Evolutionary conservation across 1,284 basidiomycete genomes (phyloP), one percentile per base, ranked within the genome.

Genomic region (Abortiporus biennis): DNA sequence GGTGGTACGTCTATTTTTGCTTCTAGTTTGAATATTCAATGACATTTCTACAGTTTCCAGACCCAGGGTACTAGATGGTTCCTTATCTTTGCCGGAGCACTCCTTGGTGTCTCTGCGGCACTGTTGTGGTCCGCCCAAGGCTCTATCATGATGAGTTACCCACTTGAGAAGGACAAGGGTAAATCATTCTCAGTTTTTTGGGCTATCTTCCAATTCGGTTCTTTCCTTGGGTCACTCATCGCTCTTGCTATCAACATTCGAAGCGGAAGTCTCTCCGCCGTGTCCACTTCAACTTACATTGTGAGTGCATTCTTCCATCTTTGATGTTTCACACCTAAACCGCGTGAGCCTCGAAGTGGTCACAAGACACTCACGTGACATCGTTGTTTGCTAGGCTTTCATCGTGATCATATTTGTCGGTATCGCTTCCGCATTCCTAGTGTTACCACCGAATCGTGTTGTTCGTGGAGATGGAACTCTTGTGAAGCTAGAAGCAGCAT

Each of bases 51-150:
- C 42, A 62, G 58, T 42, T 61, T 61, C 46, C 64, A 65, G 46
- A 62, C 62, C 15, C 63, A 64, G 47, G 59, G 58, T 23, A 59
- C 65, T 4, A 50, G 55, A 1, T 66, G 62, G 61, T 74, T 74
- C 54, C 60, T 73, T 39, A 74, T 80, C 43, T 68, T 72, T 31
- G 68, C 74, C 1, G 76, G 77, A 9, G 76, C 71, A 3, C 56
- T 80, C 33, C 70, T 80, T 27, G 78, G 78, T 22, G 49, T 76
- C 20, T 72, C 75, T 37, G 78, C 78, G 9, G 74, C 72, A n/a
- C 60, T 80, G n/a, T 62, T 80, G 11, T 78, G 74, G 74, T 70
- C 74, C 12, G 72, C 73, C 0, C 77, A 80, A 51, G 76, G 76
- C 6, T 60, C 68, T 1, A 66, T 78, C 43, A 78, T 78, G 68